Evolutionary conservation across 768 basidiomycete species (phyloP).

Genomic region (Tylopilus felleus): DNA sequence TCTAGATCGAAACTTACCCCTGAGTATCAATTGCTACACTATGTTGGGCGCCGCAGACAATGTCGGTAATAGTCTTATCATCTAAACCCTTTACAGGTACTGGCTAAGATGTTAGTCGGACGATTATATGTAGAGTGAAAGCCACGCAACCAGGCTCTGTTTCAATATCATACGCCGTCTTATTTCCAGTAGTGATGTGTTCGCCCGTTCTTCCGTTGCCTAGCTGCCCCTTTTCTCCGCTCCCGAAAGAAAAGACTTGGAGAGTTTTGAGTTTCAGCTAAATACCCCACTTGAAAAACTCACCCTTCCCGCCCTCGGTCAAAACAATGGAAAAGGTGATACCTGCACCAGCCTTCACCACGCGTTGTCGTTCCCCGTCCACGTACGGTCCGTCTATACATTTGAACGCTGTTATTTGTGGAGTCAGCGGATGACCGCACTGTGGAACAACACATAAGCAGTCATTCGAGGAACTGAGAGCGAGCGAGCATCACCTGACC

Average conservation of each 20-base stretch:
- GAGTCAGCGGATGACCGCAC: conserved; percentile 68
- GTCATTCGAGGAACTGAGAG: not conserved
- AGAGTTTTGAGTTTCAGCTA: conserved; percentile 1
- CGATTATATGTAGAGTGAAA: not conserved
- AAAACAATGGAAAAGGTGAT: conserved; percentile 81
- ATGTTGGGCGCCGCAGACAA: conserved; percentile 87
- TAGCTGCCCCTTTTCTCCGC: conserved; percentile 88
- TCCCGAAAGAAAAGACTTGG: conserved; percentile 84
- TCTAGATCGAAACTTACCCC: conserved; percentile 45
- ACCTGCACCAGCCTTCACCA: conserved; percentile 76
- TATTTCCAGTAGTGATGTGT: conserved; percentile 81
- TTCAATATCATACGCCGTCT: conserved; percentile 78
- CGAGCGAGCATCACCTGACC: conserved; percentile 58
- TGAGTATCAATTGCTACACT: conserved; percentile 74
- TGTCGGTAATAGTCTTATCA: conserved; percentile 73
- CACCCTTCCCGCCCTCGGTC: conserved; percentile 78
- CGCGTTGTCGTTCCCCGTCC: conserved; percentile 58
- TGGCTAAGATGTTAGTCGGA: conserved; percentile 28
- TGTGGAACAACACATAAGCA: conserved; percentile 26
- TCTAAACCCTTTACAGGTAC: conserved; percentile 75
- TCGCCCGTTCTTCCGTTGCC: conserved; percentile 95
- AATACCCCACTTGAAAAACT: conserved; percentile 8
- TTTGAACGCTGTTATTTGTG: conserved; percentile 68
- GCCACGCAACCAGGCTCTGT: conserved; percentile 55
- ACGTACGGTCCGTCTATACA: conserved; percentile 55